Percentiles rank a stretch among this genome's conserved stretches.
Evolutionary conservation across 139 green algal species (phyloP).

Genomic region (Haematococcus lacustris): DNA sequence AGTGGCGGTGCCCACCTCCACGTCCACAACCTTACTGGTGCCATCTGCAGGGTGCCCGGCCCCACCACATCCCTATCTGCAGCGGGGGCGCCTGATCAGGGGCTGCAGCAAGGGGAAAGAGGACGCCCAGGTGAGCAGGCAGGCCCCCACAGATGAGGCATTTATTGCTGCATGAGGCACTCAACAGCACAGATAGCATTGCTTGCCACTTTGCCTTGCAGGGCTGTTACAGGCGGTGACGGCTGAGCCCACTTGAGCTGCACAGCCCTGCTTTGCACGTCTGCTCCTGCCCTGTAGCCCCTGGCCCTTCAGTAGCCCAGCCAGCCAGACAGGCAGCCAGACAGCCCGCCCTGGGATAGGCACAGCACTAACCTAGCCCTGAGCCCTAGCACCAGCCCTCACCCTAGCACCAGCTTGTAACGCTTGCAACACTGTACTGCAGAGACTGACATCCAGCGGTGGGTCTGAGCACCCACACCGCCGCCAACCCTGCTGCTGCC

Average conservation of each 20-base stretch:
- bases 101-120: neutral
- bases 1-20: constrained; percentile 53
- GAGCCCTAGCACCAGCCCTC: too few relatives aligned
- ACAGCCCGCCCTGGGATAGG: too few relatives aligned
- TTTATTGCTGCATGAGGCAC: neutral
- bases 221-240: neutral
- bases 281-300: too few relatives aligned
- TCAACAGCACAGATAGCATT: neutral
- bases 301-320: too few relatives aligned
- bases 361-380: neutral
- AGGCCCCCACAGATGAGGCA: neutral
- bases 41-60: constrained; percentile 52
- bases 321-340: too few relatives aligned
- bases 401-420: too few relatives aligned
- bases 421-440: neutral
- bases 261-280: too few relatives aligned
- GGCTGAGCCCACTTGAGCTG: neutral
- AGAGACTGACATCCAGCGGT: neutral
- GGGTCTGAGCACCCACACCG: neutral
- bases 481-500: neutral
- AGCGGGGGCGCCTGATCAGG: neutral
- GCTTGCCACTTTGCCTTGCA: neutral
- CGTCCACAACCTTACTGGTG: constrained; percentile 63
- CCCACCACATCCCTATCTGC: neutral
- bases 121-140: too few relatives aligned